Conservation (phyloP, 495 filamentous ascomycete species). For the Penicillium roqueforti region DNA sequence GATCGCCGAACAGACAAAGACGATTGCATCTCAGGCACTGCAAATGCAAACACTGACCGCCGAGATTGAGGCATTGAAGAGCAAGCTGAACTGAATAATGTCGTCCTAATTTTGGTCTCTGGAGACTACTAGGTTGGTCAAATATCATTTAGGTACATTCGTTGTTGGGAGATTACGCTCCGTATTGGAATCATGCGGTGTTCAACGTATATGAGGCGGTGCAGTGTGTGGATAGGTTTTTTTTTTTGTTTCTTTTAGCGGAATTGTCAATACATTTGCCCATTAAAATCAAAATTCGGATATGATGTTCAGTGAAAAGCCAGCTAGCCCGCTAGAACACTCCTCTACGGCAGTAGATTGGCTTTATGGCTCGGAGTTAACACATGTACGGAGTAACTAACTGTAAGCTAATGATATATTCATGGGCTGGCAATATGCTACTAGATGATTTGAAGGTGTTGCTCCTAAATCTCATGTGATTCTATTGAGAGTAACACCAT, state of each 20-base stretch:
- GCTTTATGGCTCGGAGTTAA: too few relatives aligned
- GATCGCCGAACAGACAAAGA: constrained; percentile 44
- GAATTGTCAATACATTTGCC: constrained; percentile 29
- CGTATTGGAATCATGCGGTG: constrained; percentile 7
- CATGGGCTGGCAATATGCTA: too few relatives aligned
- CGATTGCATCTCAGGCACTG: constrained; percentile 41
- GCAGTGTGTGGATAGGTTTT: constrained; percentile 23
- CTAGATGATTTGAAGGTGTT: too few relatives aligned
- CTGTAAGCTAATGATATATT: too few relatives aligned
- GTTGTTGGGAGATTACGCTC: neutral
- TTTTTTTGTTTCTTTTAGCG: constrained; percentile 23
- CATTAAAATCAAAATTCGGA: constrained; percentile 7
- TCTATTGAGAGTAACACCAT: too few relatives aligned
- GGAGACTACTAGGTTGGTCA: neutral
- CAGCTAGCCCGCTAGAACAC: neutral
- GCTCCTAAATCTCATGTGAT: too few relatives aligned
- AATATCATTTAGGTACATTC: neutral
- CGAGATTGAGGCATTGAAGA: constrained; percentile 45
- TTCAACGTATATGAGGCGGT: constrained; percentile 16
- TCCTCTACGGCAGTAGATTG: neutral
- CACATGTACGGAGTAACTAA: too few relatives aligned
- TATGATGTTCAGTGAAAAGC: neutral
- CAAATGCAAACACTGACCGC: constrained; percentile 43
- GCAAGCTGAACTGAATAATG: constrained; percentile 33
- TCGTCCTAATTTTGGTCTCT: neutral